Percentiles rank a stretch among this genome's conserved stretches.
phyloP scores from a whole-genome alignment of 768 basidiomycete species.

The Termitomyces bulborhizus region DNA sequence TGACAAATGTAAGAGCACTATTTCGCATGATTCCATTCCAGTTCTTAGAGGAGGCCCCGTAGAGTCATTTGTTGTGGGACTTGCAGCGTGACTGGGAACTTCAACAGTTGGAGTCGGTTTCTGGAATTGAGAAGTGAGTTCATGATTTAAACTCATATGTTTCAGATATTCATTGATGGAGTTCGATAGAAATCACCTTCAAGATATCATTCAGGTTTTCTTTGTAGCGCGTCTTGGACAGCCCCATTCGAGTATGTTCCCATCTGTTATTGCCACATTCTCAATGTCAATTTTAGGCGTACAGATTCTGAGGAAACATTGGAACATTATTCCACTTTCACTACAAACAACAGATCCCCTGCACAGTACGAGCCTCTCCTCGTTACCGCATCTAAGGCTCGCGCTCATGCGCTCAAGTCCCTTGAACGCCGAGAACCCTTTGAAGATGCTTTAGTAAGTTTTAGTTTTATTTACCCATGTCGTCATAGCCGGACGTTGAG shows the following conservation, averaged over 20 bases:
- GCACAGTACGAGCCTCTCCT: slow-evolving; percentile 75
- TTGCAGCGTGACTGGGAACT: slow-evolving; percentile 70
- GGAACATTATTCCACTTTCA: slow-evolving; percentile 85
- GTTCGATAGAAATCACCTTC: slow-evolving; percentile 18
- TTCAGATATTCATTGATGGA: slow-evolving; percentile 15
- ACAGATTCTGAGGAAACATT: slow-evolving; percentile 79
- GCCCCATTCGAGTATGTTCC: slow-evolving; percentile 63
- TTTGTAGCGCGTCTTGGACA: slow-evolving; percentile 65
- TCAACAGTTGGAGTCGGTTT: slow-evolving; percentile 46
- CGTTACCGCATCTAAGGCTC: slow-evolving; percentile 70
- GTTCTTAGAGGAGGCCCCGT: slow-evolving; percentile 3
- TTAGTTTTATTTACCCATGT: slow-evolving; percentile 11
- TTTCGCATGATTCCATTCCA: not conserved
- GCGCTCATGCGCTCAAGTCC: slow-evolving; percentile 51
- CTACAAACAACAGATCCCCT: slow-evolving; percentile 67
- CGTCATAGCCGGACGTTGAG: not conserved
- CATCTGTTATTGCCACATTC: not conserved
- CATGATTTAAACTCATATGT: not conserved
- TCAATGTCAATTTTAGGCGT: not conserved
- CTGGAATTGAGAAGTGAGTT: slow-evolving; percentile 39
- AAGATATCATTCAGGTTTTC: slow-evolving; percentile 49
- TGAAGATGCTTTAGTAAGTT: slow-evolving; percentile 55
- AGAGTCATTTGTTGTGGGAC: slow-evolving; percentile 76
- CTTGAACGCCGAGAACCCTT: slow-evolving; percentile 58
- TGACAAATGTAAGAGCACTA: slow-evolving; percentile 45